Evolutionary conservation across 2,329 filamentous ascomycete species (phyloP).

Genomic region (Botrytis galanthina): DNA sequence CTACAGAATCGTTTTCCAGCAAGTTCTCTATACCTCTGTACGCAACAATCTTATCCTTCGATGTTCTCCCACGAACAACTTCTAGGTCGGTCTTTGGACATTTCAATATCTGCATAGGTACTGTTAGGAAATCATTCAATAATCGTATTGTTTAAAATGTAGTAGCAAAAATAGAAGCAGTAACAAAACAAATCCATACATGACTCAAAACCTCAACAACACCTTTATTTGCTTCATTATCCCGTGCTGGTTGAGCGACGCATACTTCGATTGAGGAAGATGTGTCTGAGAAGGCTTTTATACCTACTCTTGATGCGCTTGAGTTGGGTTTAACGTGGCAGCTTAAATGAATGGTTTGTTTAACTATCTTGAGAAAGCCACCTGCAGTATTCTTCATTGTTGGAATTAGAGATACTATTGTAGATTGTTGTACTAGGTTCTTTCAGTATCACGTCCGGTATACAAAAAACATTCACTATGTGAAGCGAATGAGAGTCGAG

Average conservation of each 20-base stretch:
- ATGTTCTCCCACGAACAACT: constrained; percentile 62
- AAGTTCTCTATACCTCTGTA: constrained; percentile 35
- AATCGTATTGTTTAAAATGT: too few species aligned
- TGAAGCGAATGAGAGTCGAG: background rate
- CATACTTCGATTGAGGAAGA: constrained; percentile 61
- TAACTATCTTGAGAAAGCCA: background rate
- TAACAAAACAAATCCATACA: constrained; percentile 40
- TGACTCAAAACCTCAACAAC: constrained; percentile 61
- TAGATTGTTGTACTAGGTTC: background rate
- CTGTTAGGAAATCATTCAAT: background rate
- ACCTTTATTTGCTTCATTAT: constrained; percentile 68
- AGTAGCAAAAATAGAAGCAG: background rate
- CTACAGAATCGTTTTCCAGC: constrained; percentile 35
- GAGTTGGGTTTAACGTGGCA: constrained; percentile 68
- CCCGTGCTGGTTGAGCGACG: constrained; percentile 61
- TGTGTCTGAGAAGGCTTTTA: constrained; percentile 49
- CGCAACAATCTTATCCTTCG: constrained; percentile 60
- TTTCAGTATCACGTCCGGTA: background rate
- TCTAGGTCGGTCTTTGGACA: constrained; percentile 63
- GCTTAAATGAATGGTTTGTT: constrained; percentile 51
- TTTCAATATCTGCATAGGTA: constrained; percentile 48
- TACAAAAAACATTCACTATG: background rate
- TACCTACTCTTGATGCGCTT: constrained; percentile 59
- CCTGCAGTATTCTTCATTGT: background rate
- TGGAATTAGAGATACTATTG: background rate